Conservation (phyloP, 192 early-diverging fungal genomes). For the Coemansia sp. region DNA sequence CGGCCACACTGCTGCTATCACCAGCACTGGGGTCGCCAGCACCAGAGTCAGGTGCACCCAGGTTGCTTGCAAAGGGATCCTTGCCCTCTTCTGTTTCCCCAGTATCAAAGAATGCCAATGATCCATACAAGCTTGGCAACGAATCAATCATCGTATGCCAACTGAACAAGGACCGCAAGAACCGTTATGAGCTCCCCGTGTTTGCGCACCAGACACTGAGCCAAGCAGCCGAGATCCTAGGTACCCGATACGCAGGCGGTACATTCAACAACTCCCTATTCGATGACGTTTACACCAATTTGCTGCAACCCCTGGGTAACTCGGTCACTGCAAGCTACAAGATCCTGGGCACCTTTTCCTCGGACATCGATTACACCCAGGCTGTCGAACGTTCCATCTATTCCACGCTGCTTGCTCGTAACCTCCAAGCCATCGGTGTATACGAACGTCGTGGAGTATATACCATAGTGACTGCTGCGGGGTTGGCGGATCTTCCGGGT, state of each 20-base stretch:
- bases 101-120: neutral
- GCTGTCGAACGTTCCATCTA: slow-evolving; percentile 23
- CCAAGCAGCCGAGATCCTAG: slow-evolving; percentile 23
- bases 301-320: slow-evolving; percentile 25
- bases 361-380: slow-evolving; percentile 16
- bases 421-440: slow-evolving; percentile 43
- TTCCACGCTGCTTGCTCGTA: slow-evolving; percentile 32
- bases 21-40: neutral
- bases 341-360: slow-evolving; percentile 25
- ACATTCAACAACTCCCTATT: slow-evolving; percentile 8
- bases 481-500: slow-evolving; percentile 10
- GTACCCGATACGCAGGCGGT: slow-evolving; percentile 16
- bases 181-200: slow-evolving; percentile 26
- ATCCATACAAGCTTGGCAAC: slow-evolving; percentile 13
- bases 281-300: slow-evolving; percentile 13
- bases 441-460: slow-evolving; percentile 30
- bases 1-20: too few relatives aligned
- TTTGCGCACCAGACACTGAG: slow-evolving; percentile 43
- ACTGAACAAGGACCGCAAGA: slow-evolving; percentile 37
- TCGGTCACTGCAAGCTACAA: slow-evolving; percentile 37
- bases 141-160: slow-evolving; percentile 29
- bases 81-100: neutral
- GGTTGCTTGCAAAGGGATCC: too few relatives aligned
- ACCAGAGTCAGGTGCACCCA: too few relatives aligned
- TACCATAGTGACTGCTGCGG: slow-evolving; percentile 39